Conservation (phyloP, 2,329 filamentous ascomycete genomes). For the Ophiocordyceps camponoti-rufipedis region DNA sequence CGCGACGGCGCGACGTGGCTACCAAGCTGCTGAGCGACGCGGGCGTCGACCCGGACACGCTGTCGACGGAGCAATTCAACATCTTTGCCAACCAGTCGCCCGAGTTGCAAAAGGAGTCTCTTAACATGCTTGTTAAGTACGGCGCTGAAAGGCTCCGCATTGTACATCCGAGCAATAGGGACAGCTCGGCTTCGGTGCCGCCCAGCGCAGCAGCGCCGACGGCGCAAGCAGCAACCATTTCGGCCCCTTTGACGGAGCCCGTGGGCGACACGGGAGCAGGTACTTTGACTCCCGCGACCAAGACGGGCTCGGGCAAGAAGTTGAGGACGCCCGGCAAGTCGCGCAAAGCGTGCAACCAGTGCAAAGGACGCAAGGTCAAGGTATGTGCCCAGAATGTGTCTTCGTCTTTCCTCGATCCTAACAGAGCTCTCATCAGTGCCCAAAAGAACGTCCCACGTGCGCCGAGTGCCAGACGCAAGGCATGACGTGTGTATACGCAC, state of each 20-base stretch:
- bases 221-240: constrained; percentile 5
- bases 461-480: constrained; percentile 15
- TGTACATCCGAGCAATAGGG: constrained; percentile 28
- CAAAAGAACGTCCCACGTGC: constrained; percentile 21
- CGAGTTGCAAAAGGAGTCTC: constrained; percentile 32
- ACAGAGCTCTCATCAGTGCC: constrained; percentile 16
- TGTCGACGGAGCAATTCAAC: constrained; percentile 36
- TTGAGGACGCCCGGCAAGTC: constrained; percentile 11
- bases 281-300: constrained; percentile 6
- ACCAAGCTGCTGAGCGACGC: constrained; percentile 24
- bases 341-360: constrained; percentile 16
- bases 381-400: constrained; percentile 7
- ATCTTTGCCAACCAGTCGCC: constrained; percentile 43
- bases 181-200: constrained; percentile 11
- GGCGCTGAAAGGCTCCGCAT: constrained; percentile 39
- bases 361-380: constrained; percentile 18
- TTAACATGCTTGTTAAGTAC: constrained; percentile 37
- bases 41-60: constrained; percentile 31
- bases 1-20: constrained; percentile 29
- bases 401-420: background rate
- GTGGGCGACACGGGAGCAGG: constrained; percentile 13
- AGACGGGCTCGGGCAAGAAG: constrained; percentile 2
- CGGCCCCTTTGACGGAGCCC: constrained; percentile 7
- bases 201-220: constrained; percentile 8
- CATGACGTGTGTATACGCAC: constrained; percentile 19